Conservation (phyloP, 2,329 filamentous ascomycete species). For the Colletotrichum navitas region DNA sequence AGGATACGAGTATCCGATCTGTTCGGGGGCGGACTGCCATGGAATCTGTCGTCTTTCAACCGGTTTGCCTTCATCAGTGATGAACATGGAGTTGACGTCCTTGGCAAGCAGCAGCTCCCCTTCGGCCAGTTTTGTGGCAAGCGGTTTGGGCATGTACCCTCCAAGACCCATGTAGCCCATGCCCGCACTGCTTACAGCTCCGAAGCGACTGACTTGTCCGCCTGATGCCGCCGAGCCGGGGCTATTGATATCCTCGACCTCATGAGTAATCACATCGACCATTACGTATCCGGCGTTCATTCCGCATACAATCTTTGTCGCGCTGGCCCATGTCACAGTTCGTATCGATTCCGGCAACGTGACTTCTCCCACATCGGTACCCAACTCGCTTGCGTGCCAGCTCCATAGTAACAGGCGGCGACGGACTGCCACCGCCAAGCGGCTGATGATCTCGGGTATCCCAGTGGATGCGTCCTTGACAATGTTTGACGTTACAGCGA, state of each 20-base stretch:
- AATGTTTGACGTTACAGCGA: constrained; percentile 95
- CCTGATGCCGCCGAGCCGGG: constrained; percentile 75
- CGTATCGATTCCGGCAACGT: constrained; percentile 86
- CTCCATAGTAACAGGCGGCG: constrained; percentile 90
- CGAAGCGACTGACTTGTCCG: constrained; percentile 79
- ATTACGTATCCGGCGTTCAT: constrained; percentile 93
- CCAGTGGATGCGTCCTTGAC: constrained; percentile 88
- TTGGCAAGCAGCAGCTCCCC: constrained; percentile 94
- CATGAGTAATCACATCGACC: constrained; percentile 82
- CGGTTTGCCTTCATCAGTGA: constrained; percentile 84
- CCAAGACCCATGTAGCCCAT: constrained; percentile 98
- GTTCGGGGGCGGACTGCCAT: constrained; percentile 89
- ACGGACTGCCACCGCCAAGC: constrained; percentile 93
- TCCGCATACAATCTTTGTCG: constrained; percentile 87
- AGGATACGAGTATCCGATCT: constrained; percentile 95
- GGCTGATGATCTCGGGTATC: constrained; percentile 92
- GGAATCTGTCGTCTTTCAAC: constrained; percentile 90
- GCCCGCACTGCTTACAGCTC: constrained; percentile 83
- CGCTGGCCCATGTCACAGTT: constrained; percentile 90
- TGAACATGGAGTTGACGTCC: constrained; percentile 95
- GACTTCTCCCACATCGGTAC: constrained; percentile 79
- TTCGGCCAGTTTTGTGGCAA: constrained; percentile 85
- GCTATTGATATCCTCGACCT: constrained; percentile 82
- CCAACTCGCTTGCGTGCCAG: constrained; percentile 95
- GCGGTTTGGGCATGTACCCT: constrained; percentile 89